Conservation (phyloP, 768 basidiomycete genomes). For the Psilocybe cyanescens region DNA sequence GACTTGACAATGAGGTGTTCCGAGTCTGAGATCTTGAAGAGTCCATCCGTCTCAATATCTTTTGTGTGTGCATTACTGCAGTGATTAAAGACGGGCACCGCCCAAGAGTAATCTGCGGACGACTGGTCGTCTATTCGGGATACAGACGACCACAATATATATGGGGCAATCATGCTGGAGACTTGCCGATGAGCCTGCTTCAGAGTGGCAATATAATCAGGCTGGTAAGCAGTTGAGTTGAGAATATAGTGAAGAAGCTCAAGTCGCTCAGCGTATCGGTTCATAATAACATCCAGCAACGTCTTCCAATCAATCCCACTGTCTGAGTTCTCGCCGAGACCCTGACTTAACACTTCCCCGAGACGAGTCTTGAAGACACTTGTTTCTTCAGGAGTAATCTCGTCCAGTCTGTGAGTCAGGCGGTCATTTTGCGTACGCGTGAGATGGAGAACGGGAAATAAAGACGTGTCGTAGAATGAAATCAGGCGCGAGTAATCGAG, state of each 20-base stretch:
- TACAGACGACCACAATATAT: slow-evolving; percentile 27
- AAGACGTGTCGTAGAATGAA: slow-evolving; percentile 45
- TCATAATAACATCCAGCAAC: slow-evolving; percentile 38
- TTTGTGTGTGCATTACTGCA: slow-evolving; percentile 39
- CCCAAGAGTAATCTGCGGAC: slow-evolving; percentile 31
- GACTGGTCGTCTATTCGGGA: slow-evolving; percentile 14
- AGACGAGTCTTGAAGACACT: slow-evolving; percentile 27
- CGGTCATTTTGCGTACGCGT: slow-evolving; percentile 33
- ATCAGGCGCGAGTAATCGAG: slow-evolving; percentile 44
- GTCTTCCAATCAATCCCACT: slow-evolving; percentile 48
- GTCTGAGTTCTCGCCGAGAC: slow-evolving; percentile 8
- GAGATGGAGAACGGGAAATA: slow-evolving; percentile 39
- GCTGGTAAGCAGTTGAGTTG: slow-evolving; percentile 13
- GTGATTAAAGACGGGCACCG: slow-evolving; percentile 33
- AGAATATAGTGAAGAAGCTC: slow-evolving; percentile 42
- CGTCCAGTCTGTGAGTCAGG: slow-evolving; percentile 37
- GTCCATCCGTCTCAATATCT: slow-evolving; percentile 19
- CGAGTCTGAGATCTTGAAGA: slow-evolving; percentile 26
- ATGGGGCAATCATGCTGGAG: slow-evolving; percentile 34
- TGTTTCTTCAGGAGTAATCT: slow-evolving; percentile 33
- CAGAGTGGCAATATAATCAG: slow-evolving; percentile 10
- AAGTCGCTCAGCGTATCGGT: slow-evolving; percentile 46
- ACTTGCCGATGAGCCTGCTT: slow-evolving; percentile 31
- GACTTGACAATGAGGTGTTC: slow-evolving; percentile 33
- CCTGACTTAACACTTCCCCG: slow-evolving; percentile 23